A percentile compares a stretch with the other conserved stretches of the same genome.
These are phyloP conservation scores for Epichloe gansuensis DNA, from an alignment of 2,329 filamentous ascomycete genomes.

Conservation along the genomic window DNA sequence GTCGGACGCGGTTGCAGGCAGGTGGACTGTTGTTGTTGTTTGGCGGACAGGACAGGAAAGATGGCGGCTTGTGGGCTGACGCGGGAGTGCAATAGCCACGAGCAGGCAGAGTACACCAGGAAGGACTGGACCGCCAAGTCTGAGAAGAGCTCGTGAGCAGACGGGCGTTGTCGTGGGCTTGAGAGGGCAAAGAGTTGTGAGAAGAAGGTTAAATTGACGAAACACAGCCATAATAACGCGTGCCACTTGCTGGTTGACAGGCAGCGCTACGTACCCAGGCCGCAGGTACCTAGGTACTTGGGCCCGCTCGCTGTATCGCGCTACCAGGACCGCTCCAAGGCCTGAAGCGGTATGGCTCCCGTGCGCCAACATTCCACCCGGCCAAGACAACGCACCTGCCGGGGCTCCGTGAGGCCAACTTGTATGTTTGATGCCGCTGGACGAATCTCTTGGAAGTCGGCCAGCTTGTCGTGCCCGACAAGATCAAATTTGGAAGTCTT, in stretches of 20 bases:
- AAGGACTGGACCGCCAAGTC: not conserved
- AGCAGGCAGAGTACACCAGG: not conserved
- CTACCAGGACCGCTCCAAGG: not conserved
- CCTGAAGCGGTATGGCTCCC: slow-evolving; percentile 3
- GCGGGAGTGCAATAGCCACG: not conserved
- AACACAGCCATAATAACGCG: not conserved
- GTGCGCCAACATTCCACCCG: slow-evolving; percentile 2
- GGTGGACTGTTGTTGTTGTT: not conserved
- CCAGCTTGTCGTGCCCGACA: too few relatives aligned
- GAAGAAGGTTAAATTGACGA: not conserved
- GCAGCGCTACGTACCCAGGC: not conserved
- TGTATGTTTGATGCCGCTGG: too few relatives aligned
- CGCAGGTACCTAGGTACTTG: too few relatives aligned
- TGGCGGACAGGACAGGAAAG: not conserved
- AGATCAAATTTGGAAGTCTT: too few relatives aligned
- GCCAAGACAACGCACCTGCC: not conserved
- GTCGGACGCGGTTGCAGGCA: not conserved
- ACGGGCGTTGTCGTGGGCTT: too few relatives aligned
- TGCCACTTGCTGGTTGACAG: not conserved
- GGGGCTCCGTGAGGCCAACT: too few relatives aligned
- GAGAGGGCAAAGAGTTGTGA: not conserved
- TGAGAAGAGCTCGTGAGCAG: not conserved
- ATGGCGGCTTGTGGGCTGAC: not conserved
- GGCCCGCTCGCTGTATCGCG: too few relatives aligned
- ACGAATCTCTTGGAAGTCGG: too few relatives aligned